Percentiles rank a stretch among this genome's conserved stretches.
These are phyloP conservation scores for Xylaria curta DNA, from an alignment of 495 filamentous ascomycete genomes.

Conservation along the genomic window DNA sequence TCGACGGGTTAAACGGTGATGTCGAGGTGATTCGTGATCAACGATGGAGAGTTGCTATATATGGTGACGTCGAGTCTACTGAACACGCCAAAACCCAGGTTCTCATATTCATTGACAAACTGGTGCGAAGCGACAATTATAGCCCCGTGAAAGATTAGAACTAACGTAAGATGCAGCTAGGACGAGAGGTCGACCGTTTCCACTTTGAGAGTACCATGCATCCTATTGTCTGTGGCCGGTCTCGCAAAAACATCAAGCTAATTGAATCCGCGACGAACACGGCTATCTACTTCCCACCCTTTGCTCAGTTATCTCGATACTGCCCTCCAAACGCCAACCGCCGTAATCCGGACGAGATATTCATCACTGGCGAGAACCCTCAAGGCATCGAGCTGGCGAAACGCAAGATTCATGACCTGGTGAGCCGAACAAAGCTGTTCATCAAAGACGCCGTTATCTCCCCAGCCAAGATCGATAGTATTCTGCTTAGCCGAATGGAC, in stretches of 20 bases:
- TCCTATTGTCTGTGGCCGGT: slow-evolving; percentile 86
- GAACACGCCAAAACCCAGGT: slow-evolving; percentile 97
- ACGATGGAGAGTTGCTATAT: slow-evolving; percentile 88
- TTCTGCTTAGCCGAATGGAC: slow-evolving; percentile 87
- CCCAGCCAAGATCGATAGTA: slow-evolving; percentile 89
- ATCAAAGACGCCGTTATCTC: slow-evolving; percentile 90
- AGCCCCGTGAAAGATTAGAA: background rate
- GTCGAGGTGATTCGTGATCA: slow-evolving; percentile 66
- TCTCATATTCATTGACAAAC: slow-evolving; percentile 95
- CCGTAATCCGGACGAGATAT: slow-evolving; percentile 86
- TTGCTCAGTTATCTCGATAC: slow-evolving; percentile 87
- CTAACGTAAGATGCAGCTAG: slow-evolving; percentile 65
- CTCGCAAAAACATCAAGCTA: slow-evolving; percentile 93
- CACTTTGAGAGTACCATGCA: slow-evolving; percentile 88
- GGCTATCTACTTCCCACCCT: slow-evolving; percentile 96
- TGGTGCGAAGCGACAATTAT: slow-evolving; percentile 64
- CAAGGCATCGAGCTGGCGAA: slow-evolving; percentile 86
- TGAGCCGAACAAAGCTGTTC: slow-evolving; percentile 76
- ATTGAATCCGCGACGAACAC: slow-evolving; percentile 94
- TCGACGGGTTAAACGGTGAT: slow-evolving; percentile 65
- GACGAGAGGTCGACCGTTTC: slow-evolving; percentile 81
- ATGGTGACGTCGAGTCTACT: slow-evolving; percentile 91
- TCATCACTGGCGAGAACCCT: slow-evolving; percentile 85
- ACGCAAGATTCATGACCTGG: slow-evolving; percentile 82
- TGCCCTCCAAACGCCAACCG: slow-evolving; percentile 77